Evolutionary conservation across 306 rosid genomes (phyloP).

Genomic region (Dryas octopetala): DNA sequence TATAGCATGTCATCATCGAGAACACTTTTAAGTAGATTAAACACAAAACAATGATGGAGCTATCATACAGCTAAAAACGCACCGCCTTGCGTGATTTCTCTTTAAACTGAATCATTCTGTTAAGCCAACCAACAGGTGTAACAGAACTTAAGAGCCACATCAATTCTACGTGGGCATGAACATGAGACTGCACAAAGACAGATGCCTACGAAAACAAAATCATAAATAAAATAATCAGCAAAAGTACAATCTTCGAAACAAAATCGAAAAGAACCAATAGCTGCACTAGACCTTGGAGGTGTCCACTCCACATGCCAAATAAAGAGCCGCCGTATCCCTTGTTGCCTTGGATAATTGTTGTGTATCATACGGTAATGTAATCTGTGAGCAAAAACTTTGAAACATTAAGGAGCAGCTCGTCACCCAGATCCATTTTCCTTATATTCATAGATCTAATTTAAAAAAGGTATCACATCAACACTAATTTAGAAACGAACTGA

Average conservation of each 20-base stretch:
- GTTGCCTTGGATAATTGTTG: constrained; percentile 71
- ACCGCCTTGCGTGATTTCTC: constrained; percentile 99
- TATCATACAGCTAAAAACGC: constrained; percentile 58
- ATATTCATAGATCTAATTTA: too few relatives aligned
- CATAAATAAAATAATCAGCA: constrained; percentile 13
- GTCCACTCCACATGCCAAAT: constrained; percentile 94
- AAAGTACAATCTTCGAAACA: constrained; percentile 21
- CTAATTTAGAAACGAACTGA: background rate
- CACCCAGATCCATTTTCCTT: background rate
- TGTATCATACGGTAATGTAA: constrained; percentile 79
- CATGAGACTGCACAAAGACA: constrained; percentile 96
- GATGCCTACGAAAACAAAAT: constrained; percentile 65
- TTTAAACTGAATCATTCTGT: constrained; percentile 94
- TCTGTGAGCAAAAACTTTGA: constrained; percentile 40
- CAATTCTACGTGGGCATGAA: constrained; percentile 89
- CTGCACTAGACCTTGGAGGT: constrained; percentile 67
- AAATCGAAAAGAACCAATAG: constrained; percentile 13
- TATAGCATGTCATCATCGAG: background rate
- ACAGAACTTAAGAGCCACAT: constrained; percentile 94
- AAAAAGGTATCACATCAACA: too few relatives aligned
- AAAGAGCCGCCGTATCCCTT: constrained; percentile 91
- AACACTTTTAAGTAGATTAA: constrained; percentile 8
- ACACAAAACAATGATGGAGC: constrained; percentile 25
- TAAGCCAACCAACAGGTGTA: constrained; percentile 91
- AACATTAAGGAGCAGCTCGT: constrained; percentile 6